phyloP scores from a whole-genome alignment of 208 protist species.

The Leptomonas seymouri region DNA sequence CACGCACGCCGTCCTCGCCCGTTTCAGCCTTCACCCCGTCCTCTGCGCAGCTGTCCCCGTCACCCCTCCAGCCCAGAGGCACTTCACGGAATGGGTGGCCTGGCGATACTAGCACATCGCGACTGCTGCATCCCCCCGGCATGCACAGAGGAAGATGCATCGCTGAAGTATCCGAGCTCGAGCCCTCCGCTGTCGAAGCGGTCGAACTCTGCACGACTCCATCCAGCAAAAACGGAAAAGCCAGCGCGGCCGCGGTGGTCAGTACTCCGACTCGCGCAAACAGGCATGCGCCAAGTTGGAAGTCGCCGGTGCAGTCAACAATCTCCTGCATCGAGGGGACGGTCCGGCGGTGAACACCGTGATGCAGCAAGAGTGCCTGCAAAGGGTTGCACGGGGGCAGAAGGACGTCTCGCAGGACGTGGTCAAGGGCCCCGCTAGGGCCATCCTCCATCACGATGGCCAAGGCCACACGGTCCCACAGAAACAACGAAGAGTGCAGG shows the following conservation, averaged over 20 bases:
- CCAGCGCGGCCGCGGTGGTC: constrained; percentile 29
- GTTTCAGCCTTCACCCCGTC: background rate
- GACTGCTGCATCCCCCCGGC: background rate
- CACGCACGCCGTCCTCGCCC: background rate
- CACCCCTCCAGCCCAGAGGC: background rate
- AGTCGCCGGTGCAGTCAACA: constrained; percentile 83
- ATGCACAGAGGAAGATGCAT: background rate
- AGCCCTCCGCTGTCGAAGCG: constrained; percentile 8
- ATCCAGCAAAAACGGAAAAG: constrained; percentile 32
- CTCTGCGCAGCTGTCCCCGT: background rate
- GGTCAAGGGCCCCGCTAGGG: constrained; percentile 28
- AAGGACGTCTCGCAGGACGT: constrained; percentile 41
- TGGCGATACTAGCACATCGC: background rate
- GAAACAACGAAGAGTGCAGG: constrained; percentile 32
- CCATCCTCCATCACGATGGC: constrained; percentile 58
- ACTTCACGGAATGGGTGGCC: background rate
- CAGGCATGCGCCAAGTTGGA: constrained; percentile 84
- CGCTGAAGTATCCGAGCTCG: background rate
- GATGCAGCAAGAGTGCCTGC: constrained; percentile 62
- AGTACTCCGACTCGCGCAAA: constrained; percentile 74
- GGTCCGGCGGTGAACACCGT: constrained; percentile 61
- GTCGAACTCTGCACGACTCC: constrained; percentile 15
- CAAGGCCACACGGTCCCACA: constrained; percentile 86
- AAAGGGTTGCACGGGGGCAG: constrained; percentile 49
- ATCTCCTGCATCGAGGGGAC: constrained; percentile 70